These are phyloP conservation scores for Pluteus cervinus DNA, from an alignment of 768 basidiomycete species.

Conservation along the genomic window DNA sequence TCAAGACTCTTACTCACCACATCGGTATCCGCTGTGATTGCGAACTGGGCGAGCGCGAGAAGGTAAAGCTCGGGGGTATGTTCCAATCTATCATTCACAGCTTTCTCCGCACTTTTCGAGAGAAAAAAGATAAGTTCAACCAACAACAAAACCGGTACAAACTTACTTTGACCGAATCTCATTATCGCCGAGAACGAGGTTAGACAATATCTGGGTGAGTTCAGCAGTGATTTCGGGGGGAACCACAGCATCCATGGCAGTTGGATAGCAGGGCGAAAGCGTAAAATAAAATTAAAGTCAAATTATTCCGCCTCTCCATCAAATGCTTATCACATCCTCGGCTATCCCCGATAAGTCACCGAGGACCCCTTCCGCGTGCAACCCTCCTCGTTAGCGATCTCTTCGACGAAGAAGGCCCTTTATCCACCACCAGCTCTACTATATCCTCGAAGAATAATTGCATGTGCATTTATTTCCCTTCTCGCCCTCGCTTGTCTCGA, in stretches of 20 bases:
- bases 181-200: slow-evolving; percentile 81
- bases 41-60: slow-evolving; percentile 74
- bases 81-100: slow-evolving; percentile 73
- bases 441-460: too few relatives aligned
- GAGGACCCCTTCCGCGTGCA: too few relatives aligned
- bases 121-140: background rate
- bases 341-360: too few relatives aligned
- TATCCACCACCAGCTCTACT: too few relatives aligned
- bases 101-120: slow-evolving; percentile 59
- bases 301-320: background rate
- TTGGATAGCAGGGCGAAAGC: slow-evolving; percentile 1
- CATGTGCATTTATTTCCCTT: too few relatives aligned
- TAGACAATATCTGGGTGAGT: slow-evolving; percentile 79
- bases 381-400: too few relatives aligned
- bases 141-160: too few relatives aligned
- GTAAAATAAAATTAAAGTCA: background rate
- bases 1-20: slow-evolving; percentile 48
- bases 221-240: slow-evolving; percentile 69
- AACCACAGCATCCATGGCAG: slow-evolving; percentile 41
- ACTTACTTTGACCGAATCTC: slow-evolving; percentile 67
- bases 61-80: slow-evolving; percentile 77
- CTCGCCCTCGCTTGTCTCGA: too few relatives aligned
- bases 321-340: background rate
- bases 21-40: slow-evolving; percentile 71
- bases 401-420: too few relatives aligned